phyloP scores from a whole-genome alignment of 495 filamentous ascomycete genomes.

The Talaromyces wortmannii region DNA sequence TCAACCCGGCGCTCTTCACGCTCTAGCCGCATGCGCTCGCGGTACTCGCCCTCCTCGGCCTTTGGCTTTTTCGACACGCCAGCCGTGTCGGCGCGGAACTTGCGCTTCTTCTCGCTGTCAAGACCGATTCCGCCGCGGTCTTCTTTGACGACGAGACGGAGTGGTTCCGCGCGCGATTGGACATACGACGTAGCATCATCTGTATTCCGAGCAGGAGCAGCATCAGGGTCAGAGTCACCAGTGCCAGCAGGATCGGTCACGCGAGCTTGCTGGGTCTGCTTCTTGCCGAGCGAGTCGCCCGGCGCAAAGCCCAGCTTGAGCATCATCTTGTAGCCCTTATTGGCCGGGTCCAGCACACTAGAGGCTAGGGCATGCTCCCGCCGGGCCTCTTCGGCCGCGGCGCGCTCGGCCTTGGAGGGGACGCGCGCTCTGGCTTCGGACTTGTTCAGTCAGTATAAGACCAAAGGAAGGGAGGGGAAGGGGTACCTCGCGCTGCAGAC shows the following conservation, averaged over 20 bases:
- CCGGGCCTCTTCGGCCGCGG: conserved; percentile 56
- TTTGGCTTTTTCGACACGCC: conserved; percentile 54
- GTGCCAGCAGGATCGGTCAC: not conserved
- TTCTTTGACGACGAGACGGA: conserved; percentile 66
- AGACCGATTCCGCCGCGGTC: conserved; percentile 82
- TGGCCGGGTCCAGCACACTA: conserved; percentile 56
- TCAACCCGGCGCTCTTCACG: conserved; percentile 64
- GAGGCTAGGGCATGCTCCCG: conserved; percentile 70
- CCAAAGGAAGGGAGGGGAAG: not conserved
- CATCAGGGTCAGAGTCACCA: not conserved
- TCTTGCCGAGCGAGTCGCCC: conserved; percentile 63
- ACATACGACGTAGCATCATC: conserved; percentile 2
- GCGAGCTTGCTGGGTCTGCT: not conserved
- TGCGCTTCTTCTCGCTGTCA: conserved; percentile 75
- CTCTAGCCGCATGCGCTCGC: conserved; percentile 66
- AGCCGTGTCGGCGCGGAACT: conserved; percentile 58
- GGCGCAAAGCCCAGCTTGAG: conserved; percentile 85
- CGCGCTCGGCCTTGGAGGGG: conserved; percentile 74
- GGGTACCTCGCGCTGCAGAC: conserved; percentile 47
- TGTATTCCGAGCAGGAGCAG: not conserved
- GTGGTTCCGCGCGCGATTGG: conserved; percentile 51
- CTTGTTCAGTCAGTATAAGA: conserved; percentile 10
- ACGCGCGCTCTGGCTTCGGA: conserved; percentile 38
- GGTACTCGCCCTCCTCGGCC: conserved; percentile 65
- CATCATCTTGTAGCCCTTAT: conserved; percentile 93